Evolutionary conservation across 2,329 filamentous ascomycete species (phyloP).

Genomic region (Sclerotiophoma versabilis): DNA sequence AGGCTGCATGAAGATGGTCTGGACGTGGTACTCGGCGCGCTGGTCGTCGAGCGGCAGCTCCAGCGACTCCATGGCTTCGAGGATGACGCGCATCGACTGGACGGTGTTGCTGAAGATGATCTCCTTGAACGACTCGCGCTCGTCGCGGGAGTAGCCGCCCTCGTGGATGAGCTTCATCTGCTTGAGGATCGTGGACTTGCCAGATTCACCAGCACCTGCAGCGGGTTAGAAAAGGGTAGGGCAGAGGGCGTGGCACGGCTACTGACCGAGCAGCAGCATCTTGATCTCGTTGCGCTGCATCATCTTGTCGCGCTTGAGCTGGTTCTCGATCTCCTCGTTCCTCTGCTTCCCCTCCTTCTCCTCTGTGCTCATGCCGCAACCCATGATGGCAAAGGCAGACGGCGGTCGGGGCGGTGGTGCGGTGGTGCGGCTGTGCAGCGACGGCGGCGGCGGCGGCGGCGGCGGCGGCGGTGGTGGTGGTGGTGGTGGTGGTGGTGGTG

Average conservation of each 20-base stretch:
- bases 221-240: slow-evolving; percentile 34
- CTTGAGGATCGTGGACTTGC: slow-evolving; percentile 93
- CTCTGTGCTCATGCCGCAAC: slow-evolving; percentile 99
- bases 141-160: slow-evolving; percentile 95
- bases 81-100: slow-evolving; percentile 73
- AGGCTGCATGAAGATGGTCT: slow-evolving; percentile 98
- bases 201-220: slow-evolving; percentile 94
- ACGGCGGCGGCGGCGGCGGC: too few relatives aligned
- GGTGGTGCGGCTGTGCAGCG: too few relatives aligned
- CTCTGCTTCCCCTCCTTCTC: slow-evolving; percentile 99
- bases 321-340: slow-evolving; percentile 99
- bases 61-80: slow-evolving; percentile 73
- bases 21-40: slow-evolving; percentile 94
- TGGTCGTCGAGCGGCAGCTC: slow-evolving; percentile 87
- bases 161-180: slow-evolving; percentile 99
- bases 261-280: slow-evolving; percentile 96
- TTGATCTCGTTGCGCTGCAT: slow-evolving; percentile 99
- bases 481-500: slow-evolving; percentile 13
- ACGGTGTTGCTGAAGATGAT: slow-evolving; percentile 77
- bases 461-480: too few relatives aligned
- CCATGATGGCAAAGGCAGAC: slow-evolving; percentile 72
- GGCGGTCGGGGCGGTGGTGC: slow-evolving; percentile 15
- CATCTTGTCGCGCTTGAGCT: slow-evolving; percentile 98
- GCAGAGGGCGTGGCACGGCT: slow-evolving; percentile 19
- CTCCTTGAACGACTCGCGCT: slow-evolving; percentile 73